A percentile compares a stretch with the other conserved stretches of the same genome.
phyloP scores from a whole-genome alignment of 208 protist genomes.

The Leishmania guyanensis region DNA sequence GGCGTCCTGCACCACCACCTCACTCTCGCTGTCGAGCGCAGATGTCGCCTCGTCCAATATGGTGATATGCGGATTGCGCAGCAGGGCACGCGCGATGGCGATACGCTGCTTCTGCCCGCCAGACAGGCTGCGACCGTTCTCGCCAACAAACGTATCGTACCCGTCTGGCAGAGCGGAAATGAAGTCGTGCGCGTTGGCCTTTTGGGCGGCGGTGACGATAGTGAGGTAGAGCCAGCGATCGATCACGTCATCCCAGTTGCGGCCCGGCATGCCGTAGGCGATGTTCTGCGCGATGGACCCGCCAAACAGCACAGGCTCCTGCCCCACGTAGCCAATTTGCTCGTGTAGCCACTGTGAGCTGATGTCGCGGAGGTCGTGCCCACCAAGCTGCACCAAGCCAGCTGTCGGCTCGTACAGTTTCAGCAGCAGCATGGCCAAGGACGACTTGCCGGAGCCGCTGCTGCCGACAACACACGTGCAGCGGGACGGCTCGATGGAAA shows the following conservation, averaged over 20 bases:
- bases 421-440: constrained; percentile 80
- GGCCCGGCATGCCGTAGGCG: constrained; percentile 69
- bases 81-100: constrained; percentile 90
- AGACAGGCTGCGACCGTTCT: constrained; percentile 84
- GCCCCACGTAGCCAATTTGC: constrained; percentile 81
- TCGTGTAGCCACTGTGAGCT: constrained; percentile 75
- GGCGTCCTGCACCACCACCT: constrained; percentile 89
- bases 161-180: constrained; percentile 83
- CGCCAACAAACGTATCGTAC: constrained; percentile 92
- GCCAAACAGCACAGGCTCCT: constrained; percentile 87
- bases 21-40: constrained; percentile 89
- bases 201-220: constrained; percentile 63
- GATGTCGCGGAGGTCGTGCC: constrained; percentile 58
- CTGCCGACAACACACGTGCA: constrained; percentile 86
- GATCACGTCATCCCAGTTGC: constrained; percentile 78
- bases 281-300: constrained; percentile 92
- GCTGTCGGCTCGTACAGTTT: constrained; percentile 81
- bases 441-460: constrained; percentile 86
- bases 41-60: constrained; percentile 95
- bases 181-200: constrained; percentile 92
- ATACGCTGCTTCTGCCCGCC: constrained; percentile 96
- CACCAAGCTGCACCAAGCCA: constrained; percentile 70
- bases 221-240: constrained; percentile 75
- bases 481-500: constrained; percentile 65
- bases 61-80: constrained; percentile 85